phyloP scores from a whole-genome alignment of 306 rosid genomes.

The Glycine soja region DNA sequence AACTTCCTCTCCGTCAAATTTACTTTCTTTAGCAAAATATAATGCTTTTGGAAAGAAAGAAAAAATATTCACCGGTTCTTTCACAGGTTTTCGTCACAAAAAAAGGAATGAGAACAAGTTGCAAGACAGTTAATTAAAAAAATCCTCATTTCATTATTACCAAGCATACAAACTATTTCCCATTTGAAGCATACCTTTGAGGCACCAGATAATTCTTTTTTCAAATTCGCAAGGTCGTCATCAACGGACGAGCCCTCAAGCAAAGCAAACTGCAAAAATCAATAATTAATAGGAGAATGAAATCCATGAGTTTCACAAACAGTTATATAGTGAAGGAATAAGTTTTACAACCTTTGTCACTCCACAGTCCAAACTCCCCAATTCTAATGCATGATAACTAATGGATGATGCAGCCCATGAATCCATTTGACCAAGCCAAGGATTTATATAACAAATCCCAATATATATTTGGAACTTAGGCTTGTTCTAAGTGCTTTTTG shows the following conservation, averaged over 20 bases:
- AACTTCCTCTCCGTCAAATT: not conserved
- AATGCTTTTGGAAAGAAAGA: conserved; percentile 17
- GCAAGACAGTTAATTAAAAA: conserved; percentile 31
- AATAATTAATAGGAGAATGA: conserved; percentile 40
- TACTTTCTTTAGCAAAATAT: conserved; percentile 32
- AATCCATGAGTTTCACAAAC: conserved; percentile 33
- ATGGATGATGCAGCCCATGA: conserved; percentile 26
- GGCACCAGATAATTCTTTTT: conserved; percentile 78
- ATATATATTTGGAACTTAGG: conserved; percentile 20
- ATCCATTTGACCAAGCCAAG: conserved; percentile 15
- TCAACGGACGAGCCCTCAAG: conserved; percentile 89
- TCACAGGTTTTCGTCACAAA: conserved; percentile 16
- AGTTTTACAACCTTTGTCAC: conserved; percentile 36
- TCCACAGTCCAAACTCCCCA: conserved; percentile 34
- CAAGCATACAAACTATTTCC: conserved; percentile 2
- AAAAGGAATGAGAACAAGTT: conserved; percentile 36
- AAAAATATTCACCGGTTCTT: conserved; percentile 3
- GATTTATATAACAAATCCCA: conserved; percentile 5
- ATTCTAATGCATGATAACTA: conserved; percentile 11
- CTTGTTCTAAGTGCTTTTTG: conserved; percentile 22
- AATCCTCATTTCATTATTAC: conserved; percentile 1
- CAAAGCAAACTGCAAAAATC: conserved; percentile 81
- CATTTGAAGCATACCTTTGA: conserved; percentile 64
- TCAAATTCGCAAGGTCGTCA: conserved; percentile 81
- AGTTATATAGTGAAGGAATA: conserved; percentile 8